A percentile compares a stretch with the other conserved stretches of the same genome.
These are phyloP conservation scores for Saccharomyces hybrid DNA, from an alignment of 1,139 yeast genomes.

Conservation along the genomic window DNA sequence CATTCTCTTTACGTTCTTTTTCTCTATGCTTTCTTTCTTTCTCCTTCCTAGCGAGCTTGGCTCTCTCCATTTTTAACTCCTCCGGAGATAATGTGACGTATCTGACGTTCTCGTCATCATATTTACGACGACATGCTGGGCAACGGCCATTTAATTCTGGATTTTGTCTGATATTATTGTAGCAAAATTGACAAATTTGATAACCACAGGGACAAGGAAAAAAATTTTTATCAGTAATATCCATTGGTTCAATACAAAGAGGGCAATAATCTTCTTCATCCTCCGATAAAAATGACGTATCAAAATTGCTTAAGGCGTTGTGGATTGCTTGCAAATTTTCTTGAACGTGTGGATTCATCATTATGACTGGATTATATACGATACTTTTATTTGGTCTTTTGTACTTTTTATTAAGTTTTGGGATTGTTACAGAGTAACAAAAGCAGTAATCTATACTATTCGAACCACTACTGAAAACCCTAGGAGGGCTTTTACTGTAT, in stretches of 20 bases:
- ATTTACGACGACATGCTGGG: constrained; percentile 93
- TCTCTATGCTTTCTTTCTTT: constrained; percentile 83
- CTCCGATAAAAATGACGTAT: constrained; percentile 29
- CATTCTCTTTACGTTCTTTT: constrained; percentile 86
- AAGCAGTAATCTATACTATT: background rate
- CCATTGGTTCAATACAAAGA: constrained; percentile 95
- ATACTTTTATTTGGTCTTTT: background rate
- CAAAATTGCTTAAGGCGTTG: constrained; percentile 27
- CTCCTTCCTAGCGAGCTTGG: constrained; percentile 72
- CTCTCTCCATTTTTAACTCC: constrained; percentile 72
- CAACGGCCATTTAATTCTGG: constrained; percentile 94
- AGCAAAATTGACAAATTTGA: constrained; percentile 96
- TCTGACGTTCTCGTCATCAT: constrained; percentile 89
- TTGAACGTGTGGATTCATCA: constrained; percentile 25
- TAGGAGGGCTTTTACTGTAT: background rate
- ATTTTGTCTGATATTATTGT: constrained; percentile 89
- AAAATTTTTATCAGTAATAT: constrained; percentile 89
- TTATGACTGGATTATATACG: constrained; percentile 4
- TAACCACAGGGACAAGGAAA: constrained; percentile 99
- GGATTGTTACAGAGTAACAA: background rate
- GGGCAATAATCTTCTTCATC: constrained; percentile 49
- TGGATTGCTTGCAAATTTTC: constrained; percentile 26
- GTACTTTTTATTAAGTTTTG: background rate
- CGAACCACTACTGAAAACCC: background rate
- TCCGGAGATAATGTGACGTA: constrained; percentile 77